Evolutionary conservation across 2,329 filamentous ascomycete species (phyloP), one percentile per base, ranked within the genome.

Genomic region (Claviceps maximensis): DNA sequence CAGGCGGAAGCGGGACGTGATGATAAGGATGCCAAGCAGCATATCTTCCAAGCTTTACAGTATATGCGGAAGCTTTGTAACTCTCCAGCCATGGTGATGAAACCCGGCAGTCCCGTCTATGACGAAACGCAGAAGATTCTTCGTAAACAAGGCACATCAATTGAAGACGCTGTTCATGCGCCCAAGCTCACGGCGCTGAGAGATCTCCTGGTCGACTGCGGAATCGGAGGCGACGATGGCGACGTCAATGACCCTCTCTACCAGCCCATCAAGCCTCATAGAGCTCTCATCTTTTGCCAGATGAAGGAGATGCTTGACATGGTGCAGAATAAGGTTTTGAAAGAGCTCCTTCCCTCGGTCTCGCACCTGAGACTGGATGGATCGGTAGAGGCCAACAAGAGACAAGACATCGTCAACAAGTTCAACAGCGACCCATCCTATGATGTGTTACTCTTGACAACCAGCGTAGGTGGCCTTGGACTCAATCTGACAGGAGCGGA

Each of bases 231-330:
- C 41, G 83, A 89, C 56, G 79, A 80, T 17, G 72, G 72, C n/a
- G 78, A 80, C 50, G 69, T 72, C 1, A 79, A 73, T 51, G 79
- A 82, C 55, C 78, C 79, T 2, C 71, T 82, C 17, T 82, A 82
- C 62, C 78, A 88, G 67, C 94, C 90, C 42, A 94, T 98, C 66
- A 95, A 93, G 56, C 93, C 91, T 31, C 93, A 98, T 66, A 87
- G 93, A 46, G 94, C 93, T 0, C 80, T 98, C 29, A 86, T 98
- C 59, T 98, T 98, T 76, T 98, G 93, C 63, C 93, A 98, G 67
- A 96, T 98, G 89, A 98, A 98, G 71, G 93, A 98, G 68, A 98
- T 98, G 94, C 78, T 98, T 25, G 93, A 98, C 68, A 97, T 98
- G 81, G 94, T 98, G 2, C 90, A 97, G 65, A 89, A 86, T 61